A percentile compares a stretch with the other conserved stretches of the same genome.
phyloP scores from a whole-genome alignment of 2,329 filamentous ascomycete species.

The Celoporthe dispersa region DNA sequence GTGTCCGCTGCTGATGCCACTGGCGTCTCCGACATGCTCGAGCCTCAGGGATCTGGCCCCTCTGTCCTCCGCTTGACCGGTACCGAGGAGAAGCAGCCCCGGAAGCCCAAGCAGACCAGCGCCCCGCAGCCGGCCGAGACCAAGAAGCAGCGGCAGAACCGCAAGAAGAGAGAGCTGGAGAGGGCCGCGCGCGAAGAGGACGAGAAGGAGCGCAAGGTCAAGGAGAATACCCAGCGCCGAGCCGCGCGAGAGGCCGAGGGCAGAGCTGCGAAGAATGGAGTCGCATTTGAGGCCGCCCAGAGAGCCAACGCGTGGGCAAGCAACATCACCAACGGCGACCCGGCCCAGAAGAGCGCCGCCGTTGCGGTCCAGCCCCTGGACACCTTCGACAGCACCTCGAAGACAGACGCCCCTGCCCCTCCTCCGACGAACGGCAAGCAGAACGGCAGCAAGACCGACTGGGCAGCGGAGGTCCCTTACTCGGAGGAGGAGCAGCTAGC shows the following conservation, averaged over 20 bases:
- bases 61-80: conserved; percentile 80
- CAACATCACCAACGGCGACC: conserved; percentile 48
- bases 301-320: conserved; percentile 47
- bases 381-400: conserved; percentile 54
- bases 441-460: conserved; percentile 45
- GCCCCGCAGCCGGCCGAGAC: conserved; percentile 72
- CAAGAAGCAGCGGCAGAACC: conserved; percentile 96
- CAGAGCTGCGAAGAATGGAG: conserved; percentile 80
- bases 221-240: conserved; percentile 83
- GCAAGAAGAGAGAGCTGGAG: conserved; percentile 81
- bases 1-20: conserved; percentile 60
- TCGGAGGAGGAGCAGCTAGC: conserved; percentile 68
- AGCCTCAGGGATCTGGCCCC: conserved; percentile 68
- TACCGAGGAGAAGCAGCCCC: conserved; percentile 55
- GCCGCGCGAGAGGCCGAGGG: conserved; percentile 82
- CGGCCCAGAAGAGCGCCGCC: conserved; percentile 44
- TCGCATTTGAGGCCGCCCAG: conserved; percentile 54
- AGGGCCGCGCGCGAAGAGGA: conserved; percentile 76
- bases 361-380: conserved; percentile 58
- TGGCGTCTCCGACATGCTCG: conserved; percentile 91
- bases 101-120: conserved; percentile 66
- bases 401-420: conserved; percentile 39
- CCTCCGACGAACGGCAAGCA: conserved; percentile 39
- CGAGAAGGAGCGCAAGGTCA: conserved; percentile 75
- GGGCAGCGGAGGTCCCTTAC: conserved; percentile 53